Percentiles rank a stretch among this genome's conserved stretches.
phyloP scores from a whole-genome alignment of 768 basidiomycete genomes.

The Tremella fuciformis region DNA sequence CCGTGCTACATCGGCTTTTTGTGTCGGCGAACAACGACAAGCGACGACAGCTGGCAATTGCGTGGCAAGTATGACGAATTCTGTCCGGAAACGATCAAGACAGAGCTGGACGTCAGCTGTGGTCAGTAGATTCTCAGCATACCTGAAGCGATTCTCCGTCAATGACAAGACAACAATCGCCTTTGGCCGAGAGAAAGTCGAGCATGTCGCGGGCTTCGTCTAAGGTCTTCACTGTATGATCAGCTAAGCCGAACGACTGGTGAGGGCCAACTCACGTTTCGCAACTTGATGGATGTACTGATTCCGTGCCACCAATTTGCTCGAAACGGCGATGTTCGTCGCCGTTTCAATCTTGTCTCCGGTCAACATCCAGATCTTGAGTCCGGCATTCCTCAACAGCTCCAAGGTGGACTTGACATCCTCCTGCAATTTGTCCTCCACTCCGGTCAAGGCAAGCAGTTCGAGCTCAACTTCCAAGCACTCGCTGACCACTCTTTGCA shows the following conservation, averaged over 20 bases:
- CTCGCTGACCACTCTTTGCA: conserved; percentile 68
- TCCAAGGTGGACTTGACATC: conserved; percentile 93
- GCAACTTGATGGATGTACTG: conserved; percentile 97
- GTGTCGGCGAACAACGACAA: conserved; percentile 96
- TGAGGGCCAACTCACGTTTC: conserved; percentile 63
- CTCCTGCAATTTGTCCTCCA: conserved; percentile 97
- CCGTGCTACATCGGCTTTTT: conserved; percentile 95
- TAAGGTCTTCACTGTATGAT: conserved; percentile 68
- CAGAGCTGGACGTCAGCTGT: conserved; percentile 64
- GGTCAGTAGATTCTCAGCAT: conserved; percentile 4
- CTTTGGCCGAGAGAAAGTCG: conserved; percentile 88
- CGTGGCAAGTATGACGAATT: conserved; percentile 94
- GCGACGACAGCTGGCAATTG: conserved; percentile 95
- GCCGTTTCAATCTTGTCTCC: conserved; percentile 99
- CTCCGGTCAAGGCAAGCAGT: conserved; percentile 90
- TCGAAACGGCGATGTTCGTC: conserved; percentile 94
- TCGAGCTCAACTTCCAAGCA: conserved; percentile 86
- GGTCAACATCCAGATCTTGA: conserved; percentile 99
- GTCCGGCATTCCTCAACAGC: conserved; percentile 85
- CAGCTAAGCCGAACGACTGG: not conserved
- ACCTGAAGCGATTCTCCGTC: conserved; percentile 96
- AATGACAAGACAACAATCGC: conserved; percentile 96
- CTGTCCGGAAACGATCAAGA: conserved; percentile 80
- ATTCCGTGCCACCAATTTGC: conserved; percentile 88
- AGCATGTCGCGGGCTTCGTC: conserved; percentile 81